Conservation (phyloP, 1,139 yeast species). For the Kodamaea anthophila region DNA sequence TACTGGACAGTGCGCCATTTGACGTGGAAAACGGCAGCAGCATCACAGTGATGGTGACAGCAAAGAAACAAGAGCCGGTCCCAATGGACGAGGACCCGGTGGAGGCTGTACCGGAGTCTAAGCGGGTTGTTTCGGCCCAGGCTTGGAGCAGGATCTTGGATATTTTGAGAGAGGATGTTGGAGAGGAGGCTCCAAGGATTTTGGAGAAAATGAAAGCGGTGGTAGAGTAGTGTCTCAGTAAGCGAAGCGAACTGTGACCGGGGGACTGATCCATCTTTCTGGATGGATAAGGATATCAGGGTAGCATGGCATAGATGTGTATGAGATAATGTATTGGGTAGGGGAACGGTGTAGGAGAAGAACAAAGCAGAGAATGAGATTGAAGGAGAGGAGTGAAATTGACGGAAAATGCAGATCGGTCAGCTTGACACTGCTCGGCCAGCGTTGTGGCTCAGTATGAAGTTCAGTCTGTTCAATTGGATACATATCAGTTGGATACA, state of each 20-base stretch:
- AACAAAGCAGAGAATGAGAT: too few species aligned
- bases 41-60: slow-evolving; percentile 35
- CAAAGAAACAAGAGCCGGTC: slow-evolving; percentile 7
- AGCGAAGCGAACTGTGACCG: neutral
- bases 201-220: slow-evolving; percentile 29
- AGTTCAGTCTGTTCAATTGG: too few species aligned
- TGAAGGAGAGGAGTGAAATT: too few species aligned
- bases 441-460: too few species aligned
- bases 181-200: slow-evolving; percentile 19
- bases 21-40: slow-evolving; percentile 18
- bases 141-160: slow-evolving; percentile 30
- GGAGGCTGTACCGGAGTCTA: slow-evolving; percentile 10
- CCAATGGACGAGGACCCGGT: slow-evolving; percentile 9
- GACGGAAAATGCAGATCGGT: too few species aligned
- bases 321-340: too few species aligned
- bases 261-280: too few species aligned
- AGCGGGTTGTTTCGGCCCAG: slow-evolving; percentile 13
- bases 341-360: too few species aligned
- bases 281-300: too few species aligned
- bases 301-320: too few species aligned
- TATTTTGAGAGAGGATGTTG: slow-evolving; percentile 27
- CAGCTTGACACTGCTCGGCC: too few species aligned
- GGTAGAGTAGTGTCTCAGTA: neutral
- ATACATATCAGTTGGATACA: too few species aligned
- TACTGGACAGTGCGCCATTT: slow-evolving; percentile 31